Conservation (phyloP, 352 stramenopile species). For the Phytopythium chamaehyphon region DNA sequence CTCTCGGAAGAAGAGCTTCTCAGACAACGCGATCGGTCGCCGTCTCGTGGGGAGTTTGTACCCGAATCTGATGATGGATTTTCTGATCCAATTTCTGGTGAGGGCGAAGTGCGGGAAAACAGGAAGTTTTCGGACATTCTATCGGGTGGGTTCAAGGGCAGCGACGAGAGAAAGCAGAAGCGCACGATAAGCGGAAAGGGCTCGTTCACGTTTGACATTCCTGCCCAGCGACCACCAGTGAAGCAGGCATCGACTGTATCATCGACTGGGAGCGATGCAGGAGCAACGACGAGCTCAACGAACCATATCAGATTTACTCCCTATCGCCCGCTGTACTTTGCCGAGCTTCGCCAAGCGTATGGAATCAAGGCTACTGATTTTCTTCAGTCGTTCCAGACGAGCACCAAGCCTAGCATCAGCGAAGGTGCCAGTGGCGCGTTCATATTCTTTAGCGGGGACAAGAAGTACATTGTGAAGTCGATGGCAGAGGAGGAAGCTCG, state of each 20-base stretch:
- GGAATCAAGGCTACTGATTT: slow-evolving; percentile 68
- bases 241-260: slow-evolving; percentile 19
- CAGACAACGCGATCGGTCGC: slow-evolving; percentile 35
- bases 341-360: slow-evolving; percentile 64
- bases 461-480: slow-evolving; percentile 90
- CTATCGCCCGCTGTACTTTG: slow-evolving; percentile 71
- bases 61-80: slow-evolving; percentile 13
- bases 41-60: slow-evolving; percentile 35
- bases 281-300: slow-evolving; percentile 8
- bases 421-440: slow-evolving; percentile 90
- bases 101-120: slow-evolving; percentile 16
- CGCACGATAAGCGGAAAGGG: slow-evolving; percentile 8
- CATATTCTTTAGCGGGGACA: slow-evolving; percentile 90
- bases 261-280: slow-evolving; percentile 17
- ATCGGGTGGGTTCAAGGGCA: slow-evolving; percentile 7
- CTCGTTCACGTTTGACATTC: slow-evolving; percentile 32
- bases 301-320: slow-evolving; percentile 71
- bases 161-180: slow-evolving; percentile 13
- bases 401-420: slow-evolving; percentile 85
- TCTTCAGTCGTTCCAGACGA: slow-evolving; percentile 68
- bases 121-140: slow-evolving; percentile 11
- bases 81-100: not conserved
- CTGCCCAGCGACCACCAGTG: slow-evolving; percentile 15
- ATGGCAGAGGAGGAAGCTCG: slow-evolving; percentile 78
- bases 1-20: slow-evolving; percentile 63